Evolutionary conservation across 1,284 basidiomycete genomes (phyloP), one percentile per base, ranked within the genome.

Genomic region (Marasmius fiardii): DNA sequence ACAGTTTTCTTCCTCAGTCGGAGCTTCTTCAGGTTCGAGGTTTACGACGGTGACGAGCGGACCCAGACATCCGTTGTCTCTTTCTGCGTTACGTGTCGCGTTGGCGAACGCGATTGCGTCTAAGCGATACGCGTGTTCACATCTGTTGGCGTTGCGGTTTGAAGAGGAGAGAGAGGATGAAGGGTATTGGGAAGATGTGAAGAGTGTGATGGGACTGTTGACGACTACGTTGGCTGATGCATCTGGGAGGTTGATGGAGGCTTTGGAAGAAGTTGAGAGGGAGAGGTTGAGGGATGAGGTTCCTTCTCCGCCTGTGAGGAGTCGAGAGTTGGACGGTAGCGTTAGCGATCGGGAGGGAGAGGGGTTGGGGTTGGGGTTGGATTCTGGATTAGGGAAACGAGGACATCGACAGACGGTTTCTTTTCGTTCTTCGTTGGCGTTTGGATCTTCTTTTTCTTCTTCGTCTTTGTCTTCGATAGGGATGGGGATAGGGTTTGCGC

Each of bases 151-250:
- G 4, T 68, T 92, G 35, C 77, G 89, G 4, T 92, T 92, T 64
- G 73, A 69, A 43, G 80, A 80, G 45, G 80, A 80, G 45, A 77
- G 80, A 44, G 80, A 79, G 20, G 86, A 88, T 59, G 84, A 86
- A 59, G 71, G 74, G 6, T 92, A 92, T 63, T 92, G 89, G 89
- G 89, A 91, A 61, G 85, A 91, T 63, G 88, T 89, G 31, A 78
- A 85, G 21, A 82, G 83, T 37, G 80, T 92, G 31, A 85, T 90
- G 75, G 76, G 75, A 5, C 66, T 92, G 4, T 68, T 92, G 55
- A 83, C 83, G 1, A 83, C 76, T 35, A 79, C 87, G 4, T 74
- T 92, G 43, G 74, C 76, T 3, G 88, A 90, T 63, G 80, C 85
- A 1, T 76, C 83, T 10, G 72, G 80, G 10, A 71, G 83, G 23